Base-by-base conservation (phyloP, 2,329 filamentous ascomycete genomes). In the Chaetomiaceae sp. region DNA sequence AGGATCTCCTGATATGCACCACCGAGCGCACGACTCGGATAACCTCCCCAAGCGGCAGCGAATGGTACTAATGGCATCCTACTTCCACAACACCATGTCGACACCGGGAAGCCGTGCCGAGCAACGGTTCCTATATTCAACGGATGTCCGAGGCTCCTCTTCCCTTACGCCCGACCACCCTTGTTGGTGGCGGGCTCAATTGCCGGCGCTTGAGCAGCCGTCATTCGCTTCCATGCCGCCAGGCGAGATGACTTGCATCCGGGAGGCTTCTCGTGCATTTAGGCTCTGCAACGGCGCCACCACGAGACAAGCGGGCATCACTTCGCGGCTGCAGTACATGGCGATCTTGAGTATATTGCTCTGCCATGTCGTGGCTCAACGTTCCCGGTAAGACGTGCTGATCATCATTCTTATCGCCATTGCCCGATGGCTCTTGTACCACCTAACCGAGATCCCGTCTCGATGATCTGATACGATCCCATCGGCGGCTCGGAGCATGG, bases 251-350 rank as follows among this genome's bases (percentile, higher is more conserved):
- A 19, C 40, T 19, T 49, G 47, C 45, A 40, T 38, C 27, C 9
- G 25, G 29, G 25, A 14, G 22, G 25, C 51, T 45, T 39, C 17
- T 53, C 6, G 40, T 14, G 20, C 6, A 53, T 58, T 58, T 58
- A 58, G 56, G 42, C 56, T 53, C 46, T 53, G 40, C 45, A 36
- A 23, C n/a, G 15, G 33, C 33, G 42, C 40, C 53, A 43, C 50
- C 20, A 25, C 22, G 19, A 49, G 29, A 38, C 44, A 33, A 29
- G 45, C 36, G 47, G 34, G 19, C 20, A 43, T 33, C 25, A 9
- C n/a, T 7, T 14, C 31, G 14, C 20, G 15, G 11, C 37, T 29
- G 27, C 43, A 29, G 36, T 17, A 17, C 14, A 23, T 45, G 31
- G 47, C 37, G 49, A 40, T 49, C 29, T 22, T n/a, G n/a, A 5